Base-by-base conservation (phyloP, 1,284 basidiomycete genomes). In the Ganoderma resinaceum region DNA sequence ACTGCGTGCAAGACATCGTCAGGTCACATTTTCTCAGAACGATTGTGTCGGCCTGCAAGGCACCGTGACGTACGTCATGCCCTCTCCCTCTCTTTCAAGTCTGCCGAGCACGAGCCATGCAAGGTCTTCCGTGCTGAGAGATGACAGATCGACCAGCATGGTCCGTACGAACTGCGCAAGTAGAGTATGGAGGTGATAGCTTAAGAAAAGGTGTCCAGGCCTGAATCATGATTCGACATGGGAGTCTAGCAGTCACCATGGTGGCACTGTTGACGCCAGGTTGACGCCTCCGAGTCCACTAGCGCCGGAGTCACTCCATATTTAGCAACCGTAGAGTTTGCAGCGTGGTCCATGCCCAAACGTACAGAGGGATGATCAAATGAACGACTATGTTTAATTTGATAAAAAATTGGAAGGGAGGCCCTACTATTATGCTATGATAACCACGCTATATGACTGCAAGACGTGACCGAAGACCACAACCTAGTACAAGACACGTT, bases 81-180 rank as follows among this genome's bases (percentile, higher is more conserved):
- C 18, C 33, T 37, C 55, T 31, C 31, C 55, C 1, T 58, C 55
- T 37, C 18, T 18, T 58, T 58, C 55, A 37, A 58, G 33, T 9
- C 55, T 18, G 18, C 55, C 55, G 14, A 58, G 33, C 18, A 58
- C 29, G 33, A 58, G 55, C 55, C 55, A 58, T 5, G 55, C 55
- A 23, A 58, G 31, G 31, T 58, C 55, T 20, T 58, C 55, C 2
- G 55, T 58, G n/a, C 33, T 58, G 20, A 58, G 20, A 37, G 55
- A 35, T 35, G 55, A 58, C 4, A 58, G 33, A 58, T 58, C 55
- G 23, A 58, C 55, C 33, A 58, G 23, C 55, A 58, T 58, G 6
- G 33, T 33, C 3, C 29, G 53, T 12, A 3, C 14, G 4, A 14
- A 1, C 8, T n/a, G 5, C 8, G 43, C 23, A n/a, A 9, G n/a